Evolutionary conservation across 495 filamentous ascomycete genomes (phyloP).

Genomic region (Penicillium waksmanii): DNA sequence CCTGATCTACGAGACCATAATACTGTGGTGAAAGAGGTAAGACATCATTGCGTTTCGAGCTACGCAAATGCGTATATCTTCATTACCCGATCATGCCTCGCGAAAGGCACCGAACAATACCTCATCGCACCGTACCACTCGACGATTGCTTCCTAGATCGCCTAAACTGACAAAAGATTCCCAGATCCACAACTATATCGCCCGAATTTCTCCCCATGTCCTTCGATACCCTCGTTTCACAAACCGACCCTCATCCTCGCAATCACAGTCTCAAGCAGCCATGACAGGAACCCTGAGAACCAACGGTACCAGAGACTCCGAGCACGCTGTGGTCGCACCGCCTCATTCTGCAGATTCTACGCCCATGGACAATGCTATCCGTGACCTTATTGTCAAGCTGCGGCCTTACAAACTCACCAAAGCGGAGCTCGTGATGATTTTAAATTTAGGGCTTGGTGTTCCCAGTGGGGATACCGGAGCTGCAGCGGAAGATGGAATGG

Average conservation of each 20-base stretch:
- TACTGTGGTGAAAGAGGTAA: constrained; percentile 56
- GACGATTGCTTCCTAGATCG: neutral
- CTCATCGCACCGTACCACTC: neutral
- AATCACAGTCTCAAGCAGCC: constrained; percentile 32
- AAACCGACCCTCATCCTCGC: constrained; percentile 27
- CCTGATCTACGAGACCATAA: constrained; percentile 52
- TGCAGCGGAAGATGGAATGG: constrained; percentile 18
- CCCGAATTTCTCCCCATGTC: constrained; percentile 44
- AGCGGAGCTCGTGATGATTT: constrained; percentile 65
- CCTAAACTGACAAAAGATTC: constrained; percentile 3
- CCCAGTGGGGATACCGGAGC: constrained; percentile 9
- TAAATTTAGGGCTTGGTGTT: constrained; percentile 58
- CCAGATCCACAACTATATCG: constrained; percentile 51
- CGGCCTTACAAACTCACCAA: constrained; percentile 59
- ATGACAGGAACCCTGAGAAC: constrained; percentile 31
- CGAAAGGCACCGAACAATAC: neutral
- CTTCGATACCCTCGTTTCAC: constrained; percentile 40
- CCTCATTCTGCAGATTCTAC: constrained; percentile 25
- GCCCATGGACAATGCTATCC: constrained; percentile 42
- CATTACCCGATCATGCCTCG: no score
- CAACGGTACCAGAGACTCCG: constrained; percentile 18
- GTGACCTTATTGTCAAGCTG: constrained; percentile 44
- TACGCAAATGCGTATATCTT: neutral
- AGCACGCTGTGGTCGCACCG: constrained; percentile 3
- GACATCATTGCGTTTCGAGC: neutral